Base-by-base conservation (phyloP, 805 yeast genomes). In the Diddensiella santjacobensis region DNA sequence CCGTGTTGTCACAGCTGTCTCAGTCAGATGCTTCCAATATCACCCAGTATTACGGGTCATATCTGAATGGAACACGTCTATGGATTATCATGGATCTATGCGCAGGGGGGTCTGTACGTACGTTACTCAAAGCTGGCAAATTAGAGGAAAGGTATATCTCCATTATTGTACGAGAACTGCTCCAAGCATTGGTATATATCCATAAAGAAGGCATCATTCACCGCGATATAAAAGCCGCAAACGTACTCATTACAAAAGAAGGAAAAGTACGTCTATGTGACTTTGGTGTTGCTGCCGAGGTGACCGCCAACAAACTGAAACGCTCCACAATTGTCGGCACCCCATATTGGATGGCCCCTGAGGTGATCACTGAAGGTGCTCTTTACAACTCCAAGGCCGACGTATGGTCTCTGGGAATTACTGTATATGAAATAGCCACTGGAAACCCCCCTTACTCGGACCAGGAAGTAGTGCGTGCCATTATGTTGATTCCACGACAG, bases 81-180 rank as follows among this genome's bases (percentile, higher is more conserved):
- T 93, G 99, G 98, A 90, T 93, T 64, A 81, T 93, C 50, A 93
- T 93, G 97, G 99, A 93, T 62, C 80, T 86, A 61, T 91, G 98
- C 67, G 93, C 96, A 0, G 99, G 99, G 13, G 99, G 99, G 0
- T 85, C 96, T 1, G 79, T 87, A 48, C 75, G 99, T 53, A 87
- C 96, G 1, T 70, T 93, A 40, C 61, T 91, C 49, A 79, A 83
- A 59, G 89, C 97, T 0, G 99, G 99, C 0, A 79, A 78, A 31
- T 75, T 95, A 35, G 96, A 89, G 52, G 99, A 93, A 61, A 75
- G 75, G 59, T 83, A 85, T 62, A 80, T 86, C 31, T 84, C 90
- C 15, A 83, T 95, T n/a, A 80, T 93, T 5, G 78, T 85, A 50
- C 73, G 98, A 45, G 99, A 93, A 62, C 66, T 88, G 36, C 70